Evolutionary conservation across 139 green algal genomes (phyloP), one percentile per base, ranked within the genome.

Genomic region (Chlorella sp.): DNA sequence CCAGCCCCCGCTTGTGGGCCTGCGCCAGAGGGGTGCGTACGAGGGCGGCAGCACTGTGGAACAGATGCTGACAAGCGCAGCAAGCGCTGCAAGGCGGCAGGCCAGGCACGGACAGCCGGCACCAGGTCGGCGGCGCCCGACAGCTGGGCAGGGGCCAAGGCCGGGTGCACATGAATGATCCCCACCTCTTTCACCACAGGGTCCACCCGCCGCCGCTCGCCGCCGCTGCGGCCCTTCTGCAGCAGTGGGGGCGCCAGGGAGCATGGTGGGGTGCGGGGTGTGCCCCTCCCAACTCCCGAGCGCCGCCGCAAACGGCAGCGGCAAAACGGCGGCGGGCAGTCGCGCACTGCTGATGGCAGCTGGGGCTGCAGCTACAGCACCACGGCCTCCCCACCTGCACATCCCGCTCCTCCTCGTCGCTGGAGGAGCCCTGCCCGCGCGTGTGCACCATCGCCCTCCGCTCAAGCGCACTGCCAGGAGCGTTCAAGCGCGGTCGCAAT

Each of bases 1-100:
- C 54, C 81, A 86, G 54, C 9, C 81, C 81, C 5, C 81, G 81
- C 81, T 86, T 86, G 69, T 40, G 48, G 9, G 81, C 81, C 81
- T 85, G 69, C 46, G 38, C 8, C 0, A 1, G 4, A 28, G 7
- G 24, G 40, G 16, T 28, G 24, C 34, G 14, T 41, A 22, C 2
- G 8, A n/a, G 17, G 32, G 22, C 1, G 0, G 46, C 32, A 68
- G 11, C 32, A 60, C 4, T 2, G 38, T 34, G 26, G 7, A 9
- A 9, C 6, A 36, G 24, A 7, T 14, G 69, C 36, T 2, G 38
- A 51, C 17, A 20, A 7, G 38, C 30, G 38, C 41, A 56, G 16
- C 73, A 20, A 34, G 19, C 0, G 48, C 1, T 19, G 43, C 20
- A 6, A 36, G 19, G 40, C 41, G 58, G 67, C 34, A 20, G 67